Evolutionary conservation across 495 filamentous ascomycete species (phyloP).

Genomic region (Aspergillus nidulans): DNA sequence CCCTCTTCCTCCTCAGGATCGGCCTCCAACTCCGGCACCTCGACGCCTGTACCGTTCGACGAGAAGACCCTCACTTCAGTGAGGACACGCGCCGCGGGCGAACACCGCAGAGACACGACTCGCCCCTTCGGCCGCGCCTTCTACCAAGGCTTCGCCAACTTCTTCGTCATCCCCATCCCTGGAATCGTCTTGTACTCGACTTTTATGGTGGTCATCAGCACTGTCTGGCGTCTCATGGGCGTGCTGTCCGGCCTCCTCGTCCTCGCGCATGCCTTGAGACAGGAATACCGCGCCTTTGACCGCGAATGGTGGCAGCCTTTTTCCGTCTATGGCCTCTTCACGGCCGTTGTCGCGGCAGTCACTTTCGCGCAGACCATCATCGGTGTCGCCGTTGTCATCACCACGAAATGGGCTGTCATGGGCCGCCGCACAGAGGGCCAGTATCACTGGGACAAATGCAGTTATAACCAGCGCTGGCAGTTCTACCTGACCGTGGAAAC

Average conservation of each 20-base stretch:
- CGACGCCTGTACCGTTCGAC: neutral
- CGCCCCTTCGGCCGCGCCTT: slow-evolving; percentile 41
- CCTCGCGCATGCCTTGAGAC: slow-evolving; percentile 19
- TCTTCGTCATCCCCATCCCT: slow-evolving; percentile 33
- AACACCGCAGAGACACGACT: slow-evolving; percentile 7
- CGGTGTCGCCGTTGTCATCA: slow-evolving; percentile 30
- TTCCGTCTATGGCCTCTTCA: slow-evolving; percentile 26
- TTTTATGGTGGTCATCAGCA: slow-evolving; percentile 25
- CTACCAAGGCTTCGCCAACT: slow-evolving; percentile 35
- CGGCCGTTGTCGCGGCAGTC: slow-evolving; percentile 22
- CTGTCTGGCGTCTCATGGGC: slow-evolving; percentile 36
- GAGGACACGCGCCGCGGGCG: too few species aligned
- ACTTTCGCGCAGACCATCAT: slow-evolving; percentile 27
- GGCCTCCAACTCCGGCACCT: neutral
- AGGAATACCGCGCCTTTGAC: slow-evolving; percentile 10
- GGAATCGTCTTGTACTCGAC: slow-evolving; percentile 39
- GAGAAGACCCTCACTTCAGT: neutral
- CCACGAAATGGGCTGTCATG: slow-evolving; percentile 38
- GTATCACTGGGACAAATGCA: slow-evolving; percentile 44
- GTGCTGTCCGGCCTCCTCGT: slow-evolving; percentile 22
- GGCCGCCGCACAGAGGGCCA: slow-evolving; percentile 37
- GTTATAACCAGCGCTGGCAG: slow-evolving; percentile 45
- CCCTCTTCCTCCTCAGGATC: neutral
- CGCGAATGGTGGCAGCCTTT: slow-evolving; percentile 25
- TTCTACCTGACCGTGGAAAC: slow-evolving; percentile 39